Conservation (phyloP, 139 green algal genomes). For the Micractinium conductrix region DNA sequence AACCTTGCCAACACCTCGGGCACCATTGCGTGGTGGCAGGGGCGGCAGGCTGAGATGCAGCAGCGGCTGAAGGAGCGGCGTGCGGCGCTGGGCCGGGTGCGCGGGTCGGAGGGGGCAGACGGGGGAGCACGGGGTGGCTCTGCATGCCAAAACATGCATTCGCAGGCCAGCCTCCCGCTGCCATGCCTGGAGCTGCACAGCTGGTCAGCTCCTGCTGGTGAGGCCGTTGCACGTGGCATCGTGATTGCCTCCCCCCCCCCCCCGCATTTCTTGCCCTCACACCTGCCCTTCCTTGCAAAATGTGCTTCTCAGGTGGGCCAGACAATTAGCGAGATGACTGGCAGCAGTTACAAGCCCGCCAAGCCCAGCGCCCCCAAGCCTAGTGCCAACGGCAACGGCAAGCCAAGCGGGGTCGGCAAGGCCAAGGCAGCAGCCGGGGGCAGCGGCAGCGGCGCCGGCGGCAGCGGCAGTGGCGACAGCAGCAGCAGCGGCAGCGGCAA, state of each 20-base stretch:
- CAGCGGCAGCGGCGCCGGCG: neutral
- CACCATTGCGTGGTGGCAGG: conserved; percentile 87
- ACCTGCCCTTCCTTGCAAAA: neutral
- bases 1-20: conserved; percentile 38
- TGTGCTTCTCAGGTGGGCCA: neutral
- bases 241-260: neutral
- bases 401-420: neutral
- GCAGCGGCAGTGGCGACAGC: neutral
- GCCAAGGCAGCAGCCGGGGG: too few species aligned
- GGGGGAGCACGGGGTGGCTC: neutral
- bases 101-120: neutral
- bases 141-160: neutral
- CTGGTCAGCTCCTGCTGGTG: neutral
- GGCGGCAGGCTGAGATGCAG: conserved; percentile 59
- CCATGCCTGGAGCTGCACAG: too few species aligned
- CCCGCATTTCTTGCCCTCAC: neutral
- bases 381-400: neutral
- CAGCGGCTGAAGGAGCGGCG: neutral
- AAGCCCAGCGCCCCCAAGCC: neutral
- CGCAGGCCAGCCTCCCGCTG: neutral
- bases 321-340: too few species aligned
- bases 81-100: neutral
- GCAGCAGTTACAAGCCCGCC: too few species aligned
- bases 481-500: neutral
- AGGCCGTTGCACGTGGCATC: neutral